These are phyloP conservation scores for Tanacetum coccineum DNA, from an alignment of 129 eudicot genomes.

Conservation along the genomic window DNA sequence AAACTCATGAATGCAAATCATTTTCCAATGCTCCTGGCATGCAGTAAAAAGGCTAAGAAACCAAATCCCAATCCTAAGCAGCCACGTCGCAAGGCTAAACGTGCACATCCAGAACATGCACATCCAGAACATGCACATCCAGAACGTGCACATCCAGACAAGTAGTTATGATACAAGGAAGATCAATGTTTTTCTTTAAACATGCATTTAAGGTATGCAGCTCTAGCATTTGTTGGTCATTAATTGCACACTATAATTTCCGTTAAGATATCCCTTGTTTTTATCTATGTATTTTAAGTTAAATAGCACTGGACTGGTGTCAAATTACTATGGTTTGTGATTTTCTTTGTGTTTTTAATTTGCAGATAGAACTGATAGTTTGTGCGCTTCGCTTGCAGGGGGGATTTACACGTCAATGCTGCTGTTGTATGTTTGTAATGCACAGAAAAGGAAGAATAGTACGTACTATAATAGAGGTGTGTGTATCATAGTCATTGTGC, in stretches of 20 bases:
- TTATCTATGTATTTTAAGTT: not conserved
- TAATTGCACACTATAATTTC: not conserved
- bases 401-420: constrained; percentile 12
- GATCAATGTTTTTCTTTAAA: constrained; percentile 11
- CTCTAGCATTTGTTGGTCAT: not conserved
- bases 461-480: constrained; percentile 12
- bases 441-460: constrained; percentile 19
- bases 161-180: constrained; percentile 31
- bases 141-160: constrained; percentile 65
- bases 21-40: constrained; percentile 3
- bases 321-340: not conserved
- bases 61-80: constrained; percentile 42
- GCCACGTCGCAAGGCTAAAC: constrained; percentile 71
- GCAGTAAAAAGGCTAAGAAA: constrained; percentile 49
- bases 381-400: not conserved
- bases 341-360: not conserved
- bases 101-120: constrained; percentile 73
- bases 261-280: not conserved
- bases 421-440: constrained; percentile 30
- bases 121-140: too few species aligned
- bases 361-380: constrained; percentile 25
- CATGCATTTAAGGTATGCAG: constrained; percentile 31
- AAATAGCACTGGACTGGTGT: not conserved
- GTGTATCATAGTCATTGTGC: constrained; percentile 27
- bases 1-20: not conserved